Conservation (phyloP, 306 rosid genomes). For the Oxytropis ochrocephala region DNA sequence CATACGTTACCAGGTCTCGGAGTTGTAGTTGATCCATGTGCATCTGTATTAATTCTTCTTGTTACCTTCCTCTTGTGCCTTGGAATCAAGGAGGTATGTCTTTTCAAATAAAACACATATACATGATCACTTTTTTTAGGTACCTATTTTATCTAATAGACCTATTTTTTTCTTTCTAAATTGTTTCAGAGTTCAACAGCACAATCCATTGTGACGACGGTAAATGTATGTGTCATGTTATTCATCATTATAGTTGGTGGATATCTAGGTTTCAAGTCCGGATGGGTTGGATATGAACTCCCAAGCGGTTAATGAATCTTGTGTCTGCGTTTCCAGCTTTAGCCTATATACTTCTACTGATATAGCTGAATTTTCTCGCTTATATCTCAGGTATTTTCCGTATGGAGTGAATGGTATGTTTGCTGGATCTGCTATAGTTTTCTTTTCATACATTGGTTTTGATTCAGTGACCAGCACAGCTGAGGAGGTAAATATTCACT, state of each 20-base stretch:
- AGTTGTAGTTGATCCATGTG: conserved; percentile 68
- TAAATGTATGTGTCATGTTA: conserved; percentile 53
- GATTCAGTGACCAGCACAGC: conserved; percentile 68
- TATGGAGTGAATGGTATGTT: conserved; percentile 64
- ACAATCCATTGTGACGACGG: conserved; percentile 50
- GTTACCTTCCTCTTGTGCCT: conserved; percentile 53
- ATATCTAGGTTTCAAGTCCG: conserved; percentile 55
- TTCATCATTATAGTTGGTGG: conserved; percentile 55
- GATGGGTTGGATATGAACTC: conserved; percentile 71
- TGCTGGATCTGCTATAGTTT: conserved; percentile 61
- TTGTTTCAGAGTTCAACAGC: conserved; percentile 61
- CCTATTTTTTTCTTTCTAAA: conserved; percentile 1
- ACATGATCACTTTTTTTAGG: background rate
- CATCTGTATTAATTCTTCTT: conserved; percentile 47
- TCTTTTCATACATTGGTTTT: conserved; percentile 73
- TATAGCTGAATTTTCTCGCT: conserved; percentile 16
- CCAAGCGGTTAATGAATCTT: conserved; percentile 47
- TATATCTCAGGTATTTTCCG: conserved; percentile 47
- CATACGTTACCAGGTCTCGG: conserved; percentile 55
- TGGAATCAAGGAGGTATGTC: conserved; percentile 61
- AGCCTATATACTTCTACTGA: background rate
- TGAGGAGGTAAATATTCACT: conserved; percentile 54
- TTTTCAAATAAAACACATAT: background rate
- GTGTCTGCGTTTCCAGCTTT: conserved; percentile 11
- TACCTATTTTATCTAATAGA: background rate